Evolutionary conservation across 2,329 filamentous ascomycete species (phyloP), one percentile per base, ranked within the genome.

Genomic region (Raffaelea ambrosiae): DNA sequence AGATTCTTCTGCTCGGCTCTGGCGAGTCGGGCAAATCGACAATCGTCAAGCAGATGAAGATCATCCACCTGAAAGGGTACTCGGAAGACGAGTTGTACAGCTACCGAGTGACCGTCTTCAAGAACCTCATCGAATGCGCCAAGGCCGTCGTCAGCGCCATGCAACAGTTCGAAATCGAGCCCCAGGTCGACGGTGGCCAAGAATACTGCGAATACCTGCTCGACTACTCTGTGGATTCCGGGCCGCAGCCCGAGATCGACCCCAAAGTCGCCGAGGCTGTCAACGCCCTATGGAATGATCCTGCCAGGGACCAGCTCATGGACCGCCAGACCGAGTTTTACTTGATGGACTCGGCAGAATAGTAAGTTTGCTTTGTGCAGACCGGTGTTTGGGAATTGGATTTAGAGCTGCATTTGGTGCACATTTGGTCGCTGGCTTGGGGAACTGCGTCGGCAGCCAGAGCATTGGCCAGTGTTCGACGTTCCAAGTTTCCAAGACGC

Each of bases 11-110:
- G 47, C 75, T 98, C 59, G 93, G 93, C 56, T 97, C 93, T 55
- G 93, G 93, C 56, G 93, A 98, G 72, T 97, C 91, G 68, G 93
- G 93, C 57, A 98, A 98, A 70, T 97, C 93, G 50, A 98, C 93
- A 10, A 97, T 98, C 60, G 93, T 98, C 58, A 98, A 98, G 69
- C 93, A 98, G 75, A 98, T 98, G 93, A 98, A 97, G 71, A 98
- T 98, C 59, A 97, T 98, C 62, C 93, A 98, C 63, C 85, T 97
- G 60, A 95, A 96, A 69, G 93, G 93, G 52, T 98, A 98, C 68
- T 90, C 88, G 11, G 82, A 88, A 57, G 91, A 97, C 59, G 93
- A 98, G 67, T 76, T 97, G 44, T 86, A 86, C 60, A 84, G 95
- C 63, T 97, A 97, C 71, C 86, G 93, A 51, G 81, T 95, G 53